phyloP scores from a whole-genome alignment of 2,329 filamentous ascomycete genomes.

The Scedosporium dehoogii region DNA sequence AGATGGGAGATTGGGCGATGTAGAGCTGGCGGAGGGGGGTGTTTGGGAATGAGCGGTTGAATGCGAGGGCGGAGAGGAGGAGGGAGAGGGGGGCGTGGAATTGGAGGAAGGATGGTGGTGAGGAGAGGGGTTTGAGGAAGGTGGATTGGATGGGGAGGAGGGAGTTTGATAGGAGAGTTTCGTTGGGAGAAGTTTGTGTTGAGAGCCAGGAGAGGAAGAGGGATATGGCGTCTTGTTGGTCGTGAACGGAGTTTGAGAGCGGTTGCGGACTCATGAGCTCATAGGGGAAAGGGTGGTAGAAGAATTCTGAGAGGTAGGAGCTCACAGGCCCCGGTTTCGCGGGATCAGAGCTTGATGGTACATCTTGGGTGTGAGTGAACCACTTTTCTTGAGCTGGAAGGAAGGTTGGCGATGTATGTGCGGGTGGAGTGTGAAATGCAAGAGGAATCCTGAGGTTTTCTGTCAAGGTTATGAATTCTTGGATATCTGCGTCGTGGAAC shows the following conservation, averaged over 20 bases:
- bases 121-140: constrained; percentile 12
- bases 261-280: constrained; percentile 22
- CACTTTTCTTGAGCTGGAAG: constrained; percentile 49
- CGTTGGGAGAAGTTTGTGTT: not conserved
- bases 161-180: not conserved
- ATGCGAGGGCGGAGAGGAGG: constrained; percentile 47
- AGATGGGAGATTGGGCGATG: constrained; percentile 71
- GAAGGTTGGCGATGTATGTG: not conserved
- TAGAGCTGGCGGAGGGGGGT: constrained; percentile 48
- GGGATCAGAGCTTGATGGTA: not conserved
- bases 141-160: constrained; percentile 10
- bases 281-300: constrained; percentile 25
- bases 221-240: constrained; percentile 7
- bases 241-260: constrained; percentile 9
- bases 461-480: not conserved
- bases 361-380: constrained; percentile 33
- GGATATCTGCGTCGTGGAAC: not conserved
- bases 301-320: constrained; percentile 21
- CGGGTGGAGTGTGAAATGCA: not conserved
- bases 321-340: constrained; percentile 5
- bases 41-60: constrained; percentile 26
- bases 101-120: constrained; percentile 33
- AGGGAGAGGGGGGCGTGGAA: constrained; percentile 54
- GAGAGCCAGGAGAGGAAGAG: constrained; percentile 19
- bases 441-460: constrained; percentile 3